phyloP scores from a whole-genome alignment of 441 rosid genomes.

The Pelargonium cotyledonis region DNA sequence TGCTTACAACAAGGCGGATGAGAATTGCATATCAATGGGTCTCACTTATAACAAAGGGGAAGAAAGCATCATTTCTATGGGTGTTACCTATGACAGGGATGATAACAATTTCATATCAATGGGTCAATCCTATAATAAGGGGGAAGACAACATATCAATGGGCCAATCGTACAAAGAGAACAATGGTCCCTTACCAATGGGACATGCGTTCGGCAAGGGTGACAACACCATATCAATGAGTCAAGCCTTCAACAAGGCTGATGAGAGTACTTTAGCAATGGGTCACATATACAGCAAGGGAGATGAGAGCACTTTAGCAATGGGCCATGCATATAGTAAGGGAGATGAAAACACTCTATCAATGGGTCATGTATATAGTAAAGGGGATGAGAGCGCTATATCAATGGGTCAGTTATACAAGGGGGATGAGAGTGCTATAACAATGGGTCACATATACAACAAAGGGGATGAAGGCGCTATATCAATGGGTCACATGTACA shows the following conservation, averaged over 20 bases:
- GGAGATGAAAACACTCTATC: conserved; percentile 30
- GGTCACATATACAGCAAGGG: conserved; percentile 28
- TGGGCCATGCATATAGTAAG: conserved; percentile 39
- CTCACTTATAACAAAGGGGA: conserved; percentile 24
- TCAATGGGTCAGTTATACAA: conserved; percentile 28
- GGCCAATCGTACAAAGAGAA: conserved; percentile 37
- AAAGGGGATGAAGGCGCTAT: conserved; percentile 32
- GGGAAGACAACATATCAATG: conserved; percentile 35
- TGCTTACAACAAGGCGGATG: conserved; percentile 26
- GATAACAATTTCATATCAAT: conserved; percentile 39
- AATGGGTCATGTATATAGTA: conserved; percentile 31
- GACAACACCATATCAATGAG: conserved; percentile 32
- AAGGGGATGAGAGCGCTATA: conserved; percentile 42
- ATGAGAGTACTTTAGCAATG: conserved; percentile 32
- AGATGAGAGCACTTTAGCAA: conserved; percentile 33
- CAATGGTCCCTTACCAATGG: conserved; percentile 40
- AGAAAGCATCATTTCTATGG: conserved; percentile 26
- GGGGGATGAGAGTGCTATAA: conserved; percentile 30
- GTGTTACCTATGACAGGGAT: conserved; percentile 26
- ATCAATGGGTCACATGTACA: conserved; percentile 31
- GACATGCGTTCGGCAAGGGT: conserved; percentile 40
- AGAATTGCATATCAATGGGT: conserved; percentile 26
- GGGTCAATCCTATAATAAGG: conserved; percentile 46
- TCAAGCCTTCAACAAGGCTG: conserved; percentile 34
- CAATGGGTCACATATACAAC: conserved; percentile 38